phyloP scores from a whole-genome alignment of 495 filamentous ascomycete genomes.

The Penicillium mononematosum region DNA sequence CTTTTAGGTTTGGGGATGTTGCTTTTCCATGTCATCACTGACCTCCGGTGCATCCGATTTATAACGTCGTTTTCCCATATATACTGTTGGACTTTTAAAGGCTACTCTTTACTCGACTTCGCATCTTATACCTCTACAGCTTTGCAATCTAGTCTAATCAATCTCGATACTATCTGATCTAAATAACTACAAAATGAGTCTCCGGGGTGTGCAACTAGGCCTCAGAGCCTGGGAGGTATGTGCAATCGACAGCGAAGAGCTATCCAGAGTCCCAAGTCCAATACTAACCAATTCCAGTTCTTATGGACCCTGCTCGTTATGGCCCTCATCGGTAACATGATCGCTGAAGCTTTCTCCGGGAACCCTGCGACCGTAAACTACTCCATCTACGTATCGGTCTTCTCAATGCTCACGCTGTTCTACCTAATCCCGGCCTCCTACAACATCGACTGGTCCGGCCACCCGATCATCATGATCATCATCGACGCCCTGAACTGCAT shows the following conservation, averaged over 20 bases:
- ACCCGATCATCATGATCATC: conserved; percentile 54
- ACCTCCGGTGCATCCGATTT: conserved; percentile 37
- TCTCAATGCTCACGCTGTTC: conserved; percentile 62
- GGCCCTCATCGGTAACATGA: conserved; percentile 68
- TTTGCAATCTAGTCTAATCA: background rate
- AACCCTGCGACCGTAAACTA: conserved; percentile 62
- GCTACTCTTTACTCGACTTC: background rate
- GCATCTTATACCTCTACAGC: conserved; percentile 7
- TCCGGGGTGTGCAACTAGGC: conserved; percentile 33
- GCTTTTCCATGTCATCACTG: conserved; percentile 32
- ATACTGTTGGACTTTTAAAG: background rate
- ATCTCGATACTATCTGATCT: background rate
- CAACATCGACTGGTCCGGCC: conserved; percentile 46
- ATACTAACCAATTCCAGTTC: conserved; percentile 44
- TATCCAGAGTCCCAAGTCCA: background rate
- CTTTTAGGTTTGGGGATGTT: conserved; percentile 4
- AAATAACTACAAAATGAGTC: conserved; percentile 26
- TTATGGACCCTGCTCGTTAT: conserved; percentile 65
- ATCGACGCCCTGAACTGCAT: conserved; percentile 60
- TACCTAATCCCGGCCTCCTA: conserved; percentile 58
- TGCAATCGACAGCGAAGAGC: conserved; percentile 1
- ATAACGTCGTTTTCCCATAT: conserved; percentile 21
- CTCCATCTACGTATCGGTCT: conserved; percentile 63
- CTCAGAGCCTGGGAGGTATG: conserved; percentile 44
- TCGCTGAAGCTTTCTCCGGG: conserved; percentile 51